Evolutionary conservation across 495 filamentous ascomycete genomes (phyloP), one percentile per base, ranked within the genome.

Genomic region (Aspergillus cavernicola): DNA sequence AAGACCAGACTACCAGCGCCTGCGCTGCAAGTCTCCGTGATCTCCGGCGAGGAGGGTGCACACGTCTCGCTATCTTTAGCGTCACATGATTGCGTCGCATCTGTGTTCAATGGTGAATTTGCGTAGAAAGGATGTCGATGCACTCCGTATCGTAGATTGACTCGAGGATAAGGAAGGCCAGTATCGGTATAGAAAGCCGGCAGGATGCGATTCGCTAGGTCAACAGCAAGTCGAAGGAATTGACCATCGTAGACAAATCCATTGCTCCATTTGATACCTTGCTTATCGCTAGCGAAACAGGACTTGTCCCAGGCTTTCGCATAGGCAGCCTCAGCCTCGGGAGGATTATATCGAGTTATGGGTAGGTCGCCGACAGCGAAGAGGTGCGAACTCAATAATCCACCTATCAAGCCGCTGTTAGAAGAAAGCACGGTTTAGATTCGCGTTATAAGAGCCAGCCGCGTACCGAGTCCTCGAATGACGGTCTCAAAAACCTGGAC

Each of bases 401-500:
- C 93, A 15, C 95, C 73, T 76, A 37, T 6, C 54, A 22, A 23
- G 42, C 0, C 7, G 15, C 15, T 40, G 31, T 58, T 53, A 58
- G 50, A 38, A 41, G 15, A 8, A 24, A 6, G 31, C 9, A 22
- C 10, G 6, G 2, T 35, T 12, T 40, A n/a, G 5, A 50, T 1
- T 42, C 8, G 22, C 24, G 13, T 3, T 39, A 54, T 16, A 26
- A 4, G 37, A 26, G 42, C 51, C 37, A 18, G 11, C 26, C 47
- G 35, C 63, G 36, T 66, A 76, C 73, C 93, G 44, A 98, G 80
- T 23, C 92, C 92, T 56, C 93, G 79, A 65, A 98, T 98, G 9
- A 96, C 91, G 2, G 91, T 96, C 69, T 98, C 93, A 64, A 98
- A 98, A 29, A 98, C 89, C 70, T 98, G 90, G 8, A 98, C 93